Conservation (phyloP, 2,329 filamentous ascomycete species). For the Aspergillus pseudoglaucus region DNA sequence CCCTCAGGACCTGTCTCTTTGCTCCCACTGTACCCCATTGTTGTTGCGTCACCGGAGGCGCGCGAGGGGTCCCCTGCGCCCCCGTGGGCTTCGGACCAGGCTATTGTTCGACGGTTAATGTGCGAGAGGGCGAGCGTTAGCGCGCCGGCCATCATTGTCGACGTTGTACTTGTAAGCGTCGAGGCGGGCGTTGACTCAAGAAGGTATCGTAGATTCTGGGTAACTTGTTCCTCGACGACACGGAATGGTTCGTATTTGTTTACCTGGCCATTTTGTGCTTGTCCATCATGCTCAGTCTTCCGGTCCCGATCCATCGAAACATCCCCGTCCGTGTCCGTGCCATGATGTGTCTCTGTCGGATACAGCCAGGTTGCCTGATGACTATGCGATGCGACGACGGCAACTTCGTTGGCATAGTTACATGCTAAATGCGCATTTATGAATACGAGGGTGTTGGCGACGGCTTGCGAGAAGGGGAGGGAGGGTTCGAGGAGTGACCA, state of each 20-base stretch:
- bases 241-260: slow-evolving; percentile 95
- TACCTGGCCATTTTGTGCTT: slow-evolving; percentile 42
- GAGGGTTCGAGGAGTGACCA: slow-evolving; percentile 72
- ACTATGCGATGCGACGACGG: slow-evolving; percentile 81
- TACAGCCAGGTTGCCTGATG: slow-evolving; percentile 87
- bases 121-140: slow-evolving; percentile 82
- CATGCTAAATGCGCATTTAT: slow-evolving; percentile 94
- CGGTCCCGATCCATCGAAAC: slow-evolving; percentile 51
- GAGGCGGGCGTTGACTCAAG: slow-evolving; percentile 60
- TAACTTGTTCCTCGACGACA: slow-evolving; percentile 73
- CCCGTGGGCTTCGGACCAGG: slow-evolving; percentile 54
- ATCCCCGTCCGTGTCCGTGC: slow-evolving; percentile 42
- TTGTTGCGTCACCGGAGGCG: slow-evolving; percentile 31
- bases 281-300: slow-evolving; percentile 21
- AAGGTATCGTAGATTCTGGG: slow-evolving; percentile 66
- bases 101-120: slow-evolving; percentile 74
- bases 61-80: slow-evolving; percentile 27
- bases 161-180: slow-evolving; percentile 57
- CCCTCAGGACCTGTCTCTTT: slow-evolving; percentile 29
- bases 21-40: slow-evolving; percentile 23
- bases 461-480: slow-evolving; percentile 73
- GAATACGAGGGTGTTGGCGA: slow-evolving; percentile 89
- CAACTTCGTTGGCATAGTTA: slow-evolving; percentile 87
- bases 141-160: slow-evolving; percentile 84
- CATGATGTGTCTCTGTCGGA: slow-evolving; percentile 45